A percentile compares a stretch with the other conserved stretches of the same genome.
Conservation (phyloP, 2,329 filamentous ascomycete genomes). For the Keithomyces neogunnii region DNA sequence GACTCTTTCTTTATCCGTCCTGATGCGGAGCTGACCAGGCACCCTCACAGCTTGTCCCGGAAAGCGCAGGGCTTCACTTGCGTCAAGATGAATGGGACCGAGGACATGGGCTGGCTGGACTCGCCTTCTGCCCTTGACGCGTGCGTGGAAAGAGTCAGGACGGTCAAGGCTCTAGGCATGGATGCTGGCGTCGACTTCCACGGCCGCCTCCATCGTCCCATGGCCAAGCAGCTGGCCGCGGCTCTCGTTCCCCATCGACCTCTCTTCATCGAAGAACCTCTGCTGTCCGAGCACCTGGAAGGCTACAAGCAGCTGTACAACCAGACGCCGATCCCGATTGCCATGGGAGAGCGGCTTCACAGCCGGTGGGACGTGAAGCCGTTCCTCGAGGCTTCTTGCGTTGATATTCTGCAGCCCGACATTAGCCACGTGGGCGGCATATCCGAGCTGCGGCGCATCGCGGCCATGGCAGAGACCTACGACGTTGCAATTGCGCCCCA, state of each 20-base stretch:
- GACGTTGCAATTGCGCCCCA: slow-evolving; percentile 59
- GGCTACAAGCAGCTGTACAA: slow-evolving; percentile 32
- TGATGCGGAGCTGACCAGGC: not conserved
- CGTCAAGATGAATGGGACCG: slow-evolving; percentile 75
- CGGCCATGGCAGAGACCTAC: slow-evolving; percentile 24
- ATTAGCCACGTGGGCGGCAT: slow-evolving; percentile 66
- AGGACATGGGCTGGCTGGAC: slow-evolving; percentile 69
- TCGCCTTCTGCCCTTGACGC: slow-evolving; percentile 55
- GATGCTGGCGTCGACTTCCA: slow-evolving; percentile 73
- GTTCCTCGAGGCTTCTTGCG: slow-evolving; percentile 58
- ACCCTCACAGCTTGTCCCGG: slow-evolving; percentile 37
- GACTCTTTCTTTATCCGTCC: not conserved
- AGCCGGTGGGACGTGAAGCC: slow-evolving; percentile 66
- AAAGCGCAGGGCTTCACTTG: slow-evolving; percentile 54
- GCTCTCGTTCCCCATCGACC: slow-evolving; percentile 58
- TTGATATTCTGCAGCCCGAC: slow-evolving; percentile 68
- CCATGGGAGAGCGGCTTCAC: slow-evolving; percentile 63
- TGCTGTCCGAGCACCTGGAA: slow-evolving; percentile 55
- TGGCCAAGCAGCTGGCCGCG: slow-evolving; percentile 65
- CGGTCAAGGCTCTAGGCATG: slow-evolving; percentile 60
- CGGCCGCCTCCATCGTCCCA: slow-evolving; percentile 65
- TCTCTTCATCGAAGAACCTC: slow-evolving; percentile 56
- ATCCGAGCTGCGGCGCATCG: slow-evolving; percentile 61
- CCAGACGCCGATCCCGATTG: slow-evolving; percentile 43
- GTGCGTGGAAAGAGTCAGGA: slow-evolving; percentile 58